A percentile compares a stretch with the other conserved stretches of the same genome.
These are phyloP conservation scores for Herpotrichia juniperi DNA, from an alignment of 2,329 filamentous ascomycete genomes.

Conservation along the genomic window DNA sequence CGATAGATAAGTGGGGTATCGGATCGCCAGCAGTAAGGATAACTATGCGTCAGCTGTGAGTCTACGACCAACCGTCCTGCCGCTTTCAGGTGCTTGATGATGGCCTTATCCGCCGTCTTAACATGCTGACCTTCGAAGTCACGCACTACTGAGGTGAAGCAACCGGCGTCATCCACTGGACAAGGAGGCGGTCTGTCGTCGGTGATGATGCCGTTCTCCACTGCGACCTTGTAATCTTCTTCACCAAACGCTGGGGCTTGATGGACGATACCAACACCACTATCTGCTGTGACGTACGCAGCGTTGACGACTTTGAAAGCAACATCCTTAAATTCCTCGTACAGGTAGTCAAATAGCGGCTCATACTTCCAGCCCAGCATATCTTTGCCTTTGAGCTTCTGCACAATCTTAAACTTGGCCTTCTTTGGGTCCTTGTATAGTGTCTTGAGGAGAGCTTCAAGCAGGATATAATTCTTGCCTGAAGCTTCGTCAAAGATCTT, in stretches of 20 bases:
- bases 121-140: conserved; percentile 89
- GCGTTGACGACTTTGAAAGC: conserved; percentile 85
- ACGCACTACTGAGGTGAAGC: conserved; percentile 75
- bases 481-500: conserved; percentile 84
- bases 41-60: conserved; percentile 86
- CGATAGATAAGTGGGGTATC: conserved; percentile 93
- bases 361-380: conserved; percentile 90
- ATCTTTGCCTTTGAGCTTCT: conserved; percentile 79
- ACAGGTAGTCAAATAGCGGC: conserved; percentile 88
- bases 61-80: conserved; percentile 80
- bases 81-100: conserved; percentile 85
- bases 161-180: conserved; percentile 83
- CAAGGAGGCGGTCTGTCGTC: conserved; percentile 83
- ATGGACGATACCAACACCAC: conserved; percentile 92
- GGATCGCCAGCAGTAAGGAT: conserved; percentile 93
- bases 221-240: conserved; percentile 88
- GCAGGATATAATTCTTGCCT: conserved; percentile 81
- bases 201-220: conserved; percentile 77
- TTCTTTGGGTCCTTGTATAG: conserved; percentile 96
- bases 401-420: conserved; percentile 84
- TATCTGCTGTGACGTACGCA: conserved; percentile 85
- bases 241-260: conserved; percentile 93
- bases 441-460: conserved; percentile 80
- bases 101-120: conserved; percentile 89
- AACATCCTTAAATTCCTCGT: conserved; percentile 83